Base-by-base conservation (phyloP, 2,329 filamentous ascomycete species). In the Colletotrichum sansevieriae region DNA sequence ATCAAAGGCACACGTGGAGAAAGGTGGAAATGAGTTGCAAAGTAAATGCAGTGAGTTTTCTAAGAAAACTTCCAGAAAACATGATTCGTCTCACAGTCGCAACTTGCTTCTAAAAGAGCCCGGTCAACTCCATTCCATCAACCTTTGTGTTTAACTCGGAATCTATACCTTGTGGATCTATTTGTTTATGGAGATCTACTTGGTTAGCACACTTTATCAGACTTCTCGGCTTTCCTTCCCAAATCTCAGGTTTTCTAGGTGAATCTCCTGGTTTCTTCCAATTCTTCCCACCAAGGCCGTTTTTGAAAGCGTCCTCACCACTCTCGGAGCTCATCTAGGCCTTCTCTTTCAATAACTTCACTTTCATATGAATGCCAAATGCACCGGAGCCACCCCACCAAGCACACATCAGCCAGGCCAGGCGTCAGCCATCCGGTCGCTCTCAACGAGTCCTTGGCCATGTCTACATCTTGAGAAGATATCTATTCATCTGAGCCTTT, bases 341-440 rank as follows among this genome's bases (percentile, higher is more conserved):
- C 68, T 33, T 71, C 66, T 0, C 60, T 67, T 10, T 70, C 67
- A 18, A 71, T 68, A 3, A 63, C 41, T 47, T 72, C 63, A 47
- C 55, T 67, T 33, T 62, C 70, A 41, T 74, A 75, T 2, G 46
- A 59, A 5, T 74, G 55, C 54, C 64, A 65, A 1, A 72, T 41
- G 46, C 73, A 75, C 8, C 73, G 64, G 3, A 68, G 20, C 15
- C 46, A 37, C 3, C 68, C 70, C 4, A 73, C 73, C 3, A 74
- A 43, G 2, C 67, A 52, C 18, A 69, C 18, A 22, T 74, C 73
- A 11, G 71, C 72, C 1, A 74, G 39, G 1, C 73, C 73, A 4
- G 73, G 72, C 6, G 73, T 74, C 20, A 74, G 63, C 72, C 71
- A 74, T 6, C 73, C 73, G 1, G 65, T 70, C 39, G 33, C 49